Base-by-base conservation (phyloP, 495 filamentous ascomycete species). In the Lepidopterella palustris region DNA sequence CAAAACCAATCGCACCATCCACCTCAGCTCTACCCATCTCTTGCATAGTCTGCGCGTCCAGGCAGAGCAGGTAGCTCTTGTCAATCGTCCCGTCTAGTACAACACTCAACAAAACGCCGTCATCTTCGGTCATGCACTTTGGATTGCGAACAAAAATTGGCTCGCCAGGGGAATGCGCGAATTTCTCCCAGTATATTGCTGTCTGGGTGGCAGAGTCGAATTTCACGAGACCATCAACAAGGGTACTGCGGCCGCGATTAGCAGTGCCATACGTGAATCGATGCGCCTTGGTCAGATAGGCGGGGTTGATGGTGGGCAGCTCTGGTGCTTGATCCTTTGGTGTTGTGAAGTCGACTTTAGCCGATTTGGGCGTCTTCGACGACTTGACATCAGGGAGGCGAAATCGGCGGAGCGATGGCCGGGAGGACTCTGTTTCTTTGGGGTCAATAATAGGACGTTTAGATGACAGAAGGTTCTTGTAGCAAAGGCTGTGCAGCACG, bases 81-180 rank as follows among this genome's bases (percentile, higher is more conserved):
- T 79, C 80, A 5, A 65, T 72, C 10, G 61, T 50, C 0, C 88
- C 87, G 68, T 93, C 83, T 10, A 93, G 74, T 2, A 92, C 80
- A 0, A 90, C 82, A 61, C 78, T 87, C 40, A 93, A 69, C 49
- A 92, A 68, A 0, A 89, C 80, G 0, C 89, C 88, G 32, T 87
- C 84, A 66, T 93, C 89, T 63, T 87, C 84, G 21, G 76, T 40
- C 15, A 27, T 29, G n/a, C 63, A 66, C 28, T 64, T 45, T 0
- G 79, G 78, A 26, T 83, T 72, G 0, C 82, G 75, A 0, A 92
- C 75, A 60, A 92, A 91, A 47, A 92, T 84, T 0, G 87, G 77
- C 65, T 92, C 88, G 3, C 87, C 84, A 0, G 88, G 85, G 0
- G 80, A 86, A 51, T 90, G 86, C 0, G 79, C 86, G 49, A 80